These are phyloP conservation scores for Tulasnella sp. DNA, from an alignment of 768 basidiomycete species.

Conservation along the genomic window DNA sequence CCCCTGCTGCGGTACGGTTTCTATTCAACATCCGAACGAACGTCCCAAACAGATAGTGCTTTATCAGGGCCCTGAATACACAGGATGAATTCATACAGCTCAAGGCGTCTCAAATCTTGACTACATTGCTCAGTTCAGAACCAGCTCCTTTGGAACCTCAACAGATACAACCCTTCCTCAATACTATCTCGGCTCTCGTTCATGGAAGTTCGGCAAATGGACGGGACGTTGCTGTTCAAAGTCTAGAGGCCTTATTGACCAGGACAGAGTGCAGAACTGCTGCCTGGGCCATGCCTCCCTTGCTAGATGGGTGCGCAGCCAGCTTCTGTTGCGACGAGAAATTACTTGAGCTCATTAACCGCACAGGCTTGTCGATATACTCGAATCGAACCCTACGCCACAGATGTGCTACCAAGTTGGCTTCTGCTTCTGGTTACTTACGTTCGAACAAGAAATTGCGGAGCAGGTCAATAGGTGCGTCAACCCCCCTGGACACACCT, in stretches of 20 bases:
- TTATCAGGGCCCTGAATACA: slow-evolving; percentile 56
- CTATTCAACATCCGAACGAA: background rate
- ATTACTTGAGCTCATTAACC: background rate
- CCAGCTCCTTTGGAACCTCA: slow-evolving; percentile 36
- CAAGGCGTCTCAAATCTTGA: slow-evolving; percentile 77
- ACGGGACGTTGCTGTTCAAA: slow-evolving; percentile 85
- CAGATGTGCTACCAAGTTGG: slow-evolving; percentile 94
- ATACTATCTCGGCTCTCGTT: slow-evolving; percentile 45
- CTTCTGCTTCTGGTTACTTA: slow-evolving; percentile 87
- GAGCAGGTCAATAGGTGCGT: slow-evolving; percentile 76
- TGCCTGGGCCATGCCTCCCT: slow-evolving; percentile 62
- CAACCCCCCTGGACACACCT: background rate
- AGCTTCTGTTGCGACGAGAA: background rate
- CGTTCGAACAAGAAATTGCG: slow-evolving; percentile 78
- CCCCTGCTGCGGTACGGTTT: slow-evolving; percentile 68
- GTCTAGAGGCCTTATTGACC: slow-evolving; percentile 71
- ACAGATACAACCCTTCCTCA: slow-evolving; percentile 49
- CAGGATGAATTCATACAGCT: slow-evolving; percentile 94
- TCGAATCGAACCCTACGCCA: slow-evolving; percentile 68
- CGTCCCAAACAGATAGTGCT: background rate
- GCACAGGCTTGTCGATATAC: slow-evolving; percentile 63
- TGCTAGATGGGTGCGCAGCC: slow-evolving; percentile 49
- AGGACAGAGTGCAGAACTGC: slow-evolving; percentile 67
- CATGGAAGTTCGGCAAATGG: slow-evolving; percentile 43
- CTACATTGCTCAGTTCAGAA: slow-evolving; percentile 55